Base-by-base conservation (phyloP, 2,329 filamentous ascomycete genomes). In the Saccharata proteae region DNA sequence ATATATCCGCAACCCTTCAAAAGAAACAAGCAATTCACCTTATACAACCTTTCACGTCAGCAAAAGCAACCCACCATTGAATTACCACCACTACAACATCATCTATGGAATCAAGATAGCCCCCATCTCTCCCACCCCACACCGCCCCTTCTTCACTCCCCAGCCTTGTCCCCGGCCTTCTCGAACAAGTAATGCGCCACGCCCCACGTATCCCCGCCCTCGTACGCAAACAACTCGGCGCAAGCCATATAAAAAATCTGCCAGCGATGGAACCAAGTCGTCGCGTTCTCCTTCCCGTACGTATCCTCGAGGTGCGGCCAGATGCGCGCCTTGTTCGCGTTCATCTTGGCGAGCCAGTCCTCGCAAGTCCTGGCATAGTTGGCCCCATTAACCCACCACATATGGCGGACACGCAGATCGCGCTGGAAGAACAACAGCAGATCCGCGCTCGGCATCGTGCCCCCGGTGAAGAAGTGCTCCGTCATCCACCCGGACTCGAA, bases 401-500 rank as follows among this genome's bases (percentile, higher is more conserved):
- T 74, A 41, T 62, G 58, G 52, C 69, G 55, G 17, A 80, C 49
- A 31, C 54, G 64, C 30, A 81, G 49, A 44, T 80, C 66, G 15
- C 61, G 56, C 51, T 81, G 76, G 46, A 80, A 81, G 46, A 68
- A 80, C 23, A 76, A 58, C 37, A 81, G 51, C 32, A 82, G 52
- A 48, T 81, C 77, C 0, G 73, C 67, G 24, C 65, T 73, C 3
- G 72, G 74, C 77, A 81, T 82, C 5, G 74, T 80, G 2, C 77
- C 77, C 9, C 77, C 77, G 0, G 74, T 77, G 55, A 81, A 81
- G 61, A 81, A 82, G 46, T 80, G 65, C 38, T 69, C 69, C 30
- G 74, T 77, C 77, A 81, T 81, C 77, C 77, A 82, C 19, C 77
- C 77, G 29, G 69, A 66, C 38, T 80, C 75, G 41, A 74, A 81